Base-by-base conservation (phyloP, 2,329 filamentous ascomycete species). In the Lasiodiplodia gonubiensis region DNA sequence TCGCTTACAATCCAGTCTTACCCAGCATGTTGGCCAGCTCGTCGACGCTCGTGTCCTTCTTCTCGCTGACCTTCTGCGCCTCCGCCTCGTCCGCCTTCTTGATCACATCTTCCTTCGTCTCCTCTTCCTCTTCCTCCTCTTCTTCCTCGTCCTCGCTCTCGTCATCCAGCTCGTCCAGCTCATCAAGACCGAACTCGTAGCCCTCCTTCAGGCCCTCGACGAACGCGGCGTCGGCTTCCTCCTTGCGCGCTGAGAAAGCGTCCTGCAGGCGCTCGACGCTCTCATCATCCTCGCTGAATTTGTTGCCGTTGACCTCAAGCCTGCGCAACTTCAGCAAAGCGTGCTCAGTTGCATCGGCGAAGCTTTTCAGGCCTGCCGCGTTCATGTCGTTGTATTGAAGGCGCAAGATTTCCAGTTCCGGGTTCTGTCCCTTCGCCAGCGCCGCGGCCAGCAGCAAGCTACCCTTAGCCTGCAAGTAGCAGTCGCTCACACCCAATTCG, bases 331-430 rank as follows among this genome's bases (percentile, higher is more conserved):
- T 86, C 1, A 93, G 93, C 10, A 99, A 85, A 2, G 85, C 84
- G 10, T 86, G 82, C 73, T 88, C 88, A 4, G 89, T 89, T 2
- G 92, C 92, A 23, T 86, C 82, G 3, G 90, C 86, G 65, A 99
- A 84, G 2, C 85, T 86, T 76, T 91, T 89, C 60, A 98, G 80
- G 21, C 90, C 92, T 67, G 88, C 86, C 0, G 89, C 84, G 49
- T 92, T 93, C 76, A 99, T 95, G 72, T 99, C 95, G 81, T 98
- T 98, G 85, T 91, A 98, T 78, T 97, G 92, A 74, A 98, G 81
- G 71, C 93, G 88, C 72, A 99, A 83, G 11, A 89, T 89, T 82
- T 97, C 88, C 25, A 99, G 84, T 76, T 92, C 91, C 75, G 83
- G 82, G 79, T 97, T 97, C 71, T 89, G 86, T 51, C 92, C 93